Percentiles rank a stretch among this genome's conserved stretches.
Conservation (phyloP, 139 green algal species). For the Picochlorum costavermella region DNA sequence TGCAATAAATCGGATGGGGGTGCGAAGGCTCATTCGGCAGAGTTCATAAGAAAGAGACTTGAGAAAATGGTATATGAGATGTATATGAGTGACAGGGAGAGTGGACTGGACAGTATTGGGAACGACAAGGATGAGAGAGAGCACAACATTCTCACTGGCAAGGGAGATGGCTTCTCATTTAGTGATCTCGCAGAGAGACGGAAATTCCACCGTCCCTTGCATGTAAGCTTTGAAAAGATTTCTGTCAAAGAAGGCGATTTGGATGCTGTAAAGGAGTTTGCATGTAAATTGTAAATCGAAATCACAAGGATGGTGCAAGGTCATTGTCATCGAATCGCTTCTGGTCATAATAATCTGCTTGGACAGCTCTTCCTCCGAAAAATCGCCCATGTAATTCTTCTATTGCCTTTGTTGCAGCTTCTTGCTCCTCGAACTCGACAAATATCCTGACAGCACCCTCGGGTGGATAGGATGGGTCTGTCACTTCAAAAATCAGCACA, state of each 20-base stretch:
- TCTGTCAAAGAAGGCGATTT: background rate
- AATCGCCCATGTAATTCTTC: conserved; percentile 73
- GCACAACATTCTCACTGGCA: background rate
- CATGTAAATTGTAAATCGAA: too few species aligned
- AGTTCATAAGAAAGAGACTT: conserved; percentile 80
- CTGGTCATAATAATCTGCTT: conserved; percentile 76
- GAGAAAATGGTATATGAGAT: conserved; percentile 73
- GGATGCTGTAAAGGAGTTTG: background rate
- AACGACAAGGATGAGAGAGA: background rate
- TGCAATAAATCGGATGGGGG: conserved; percentile 91
- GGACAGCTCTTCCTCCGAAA: conserved; percentile 73
- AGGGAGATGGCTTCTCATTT: background rate
- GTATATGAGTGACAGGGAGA: background rate
- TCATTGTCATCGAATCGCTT: conserved; percentile 60
- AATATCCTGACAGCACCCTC: conserved; percentile 83
- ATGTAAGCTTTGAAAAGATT: background rate
- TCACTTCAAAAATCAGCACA: conserved; percentile 91
- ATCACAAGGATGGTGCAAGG: conserved; percentile 46
- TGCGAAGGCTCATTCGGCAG: conserved; percentile 67
- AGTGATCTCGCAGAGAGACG: background rate
- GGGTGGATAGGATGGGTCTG: conserved; percentile 38
- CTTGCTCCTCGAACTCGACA: conserved; percentile 65
- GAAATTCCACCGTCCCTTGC: conserved; percentile 2
- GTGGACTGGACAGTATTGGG: conserved; percentile 1
- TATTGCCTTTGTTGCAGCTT: conserved; percentile 18